phyloP scores from a whole-genome alignment of 2,329 filamentous ascomycete genomes.

The Verticillium dahliae region DNA sequence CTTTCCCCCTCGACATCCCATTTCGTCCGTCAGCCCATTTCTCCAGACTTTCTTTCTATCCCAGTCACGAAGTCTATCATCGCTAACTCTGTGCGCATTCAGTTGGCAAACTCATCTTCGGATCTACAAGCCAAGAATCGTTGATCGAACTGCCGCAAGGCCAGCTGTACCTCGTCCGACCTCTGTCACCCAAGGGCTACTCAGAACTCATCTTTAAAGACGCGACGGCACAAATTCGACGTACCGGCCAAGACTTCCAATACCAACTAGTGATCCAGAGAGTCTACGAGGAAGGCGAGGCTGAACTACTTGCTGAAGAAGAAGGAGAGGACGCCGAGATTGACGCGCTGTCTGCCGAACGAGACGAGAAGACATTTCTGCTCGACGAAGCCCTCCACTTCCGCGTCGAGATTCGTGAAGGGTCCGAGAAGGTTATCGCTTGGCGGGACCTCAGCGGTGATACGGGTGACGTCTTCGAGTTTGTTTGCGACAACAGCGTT shows the following conservation, averaged over 20 bases:
- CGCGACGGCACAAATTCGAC: constrained; percentile 83
- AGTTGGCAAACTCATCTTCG: constrained; percentile 94
- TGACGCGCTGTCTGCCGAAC: constrained; percentile 69
- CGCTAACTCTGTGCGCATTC: constrained; percentile 6
- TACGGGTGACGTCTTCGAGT: constrained; percentile 92
- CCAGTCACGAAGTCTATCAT: neutral
- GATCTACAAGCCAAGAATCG: constrained; percentile 78
- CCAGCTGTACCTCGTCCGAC: constrained; percentile 94
- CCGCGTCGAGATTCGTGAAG: constrained; percentile 72
- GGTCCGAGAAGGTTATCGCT: constrained; percentile 78
- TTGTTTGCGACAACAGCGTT: constrained; percentile 78
- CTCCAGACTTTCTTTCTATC: neutral
- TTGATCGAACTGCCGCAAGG: constrained; percentile 93
- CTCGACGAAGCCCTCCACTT: constrained; percentile 91
- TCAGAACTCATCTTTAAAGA: constrained; percentile 99
- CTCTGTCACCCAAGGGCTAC: constrained; percentile 91
- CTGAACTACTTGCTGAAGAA: constrained; percentile 83
- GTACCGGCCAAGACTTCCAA: constrained; percentile 90
- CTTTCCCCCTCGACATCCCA: neutral
- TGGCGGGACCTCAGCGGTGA: constrained; percentile 96
- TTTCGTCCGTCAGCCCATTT: neutral
- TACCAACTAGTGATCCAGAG: constrained; percentile 96
- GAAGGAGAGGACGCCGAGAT: constrained; percentile 74
- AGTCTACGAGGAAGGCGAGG: constrained; percentile 96
- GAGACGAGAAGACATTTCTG: constrained; percentile 95